phyloP scores from a whole-genome alignment of 495 filamentous ascomycete genomes.

The Talaromyces wortmannii region DNA sequence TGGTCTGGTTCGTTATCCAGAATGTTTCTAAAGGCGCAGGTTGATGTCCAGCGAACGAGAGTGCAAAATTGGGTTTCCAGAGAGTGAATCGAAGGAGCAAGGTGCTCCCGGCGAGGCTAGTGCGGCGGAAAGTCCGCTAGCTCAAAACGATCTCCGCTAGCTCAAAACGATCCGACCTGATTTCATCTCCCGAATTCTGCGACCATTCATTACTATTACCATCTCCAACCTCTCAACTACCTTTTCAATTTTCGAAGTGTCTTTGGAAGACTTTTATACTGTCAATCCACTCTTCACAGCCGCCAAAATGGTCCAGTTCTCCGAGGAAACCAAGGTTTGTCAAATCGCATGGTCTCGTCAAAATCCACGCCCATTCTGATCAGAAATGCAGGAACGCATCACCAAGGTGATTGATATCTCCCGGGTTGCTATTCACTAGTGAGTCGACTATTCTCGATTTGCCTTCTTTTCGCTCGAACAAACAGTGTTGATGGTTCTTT shows the following conservation, averaged over 20 bases:
- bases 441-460: conserved; percentile 12
- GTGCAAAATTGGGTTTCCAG: too few species aligned
- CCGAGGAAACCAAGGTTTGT: conserved; percentile 90
- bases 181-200: too few species aligned
- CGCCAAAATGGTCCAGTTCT: conserved; percentile 72
- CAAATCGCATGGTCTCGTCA: background rate
- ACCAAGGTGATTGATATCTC: conserved; percentile 90
- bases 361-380: background rate
- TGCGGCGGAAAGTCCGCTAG: too few species aligned
- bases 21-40: background rate
- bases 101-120: too few species aligned
- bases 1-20: too few species aligned
- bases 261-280: background rate
- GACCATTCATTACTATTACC: too few species aligned
- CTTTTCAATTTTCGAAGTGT: background rate
- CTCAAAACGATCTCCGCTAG: too few species aligned
- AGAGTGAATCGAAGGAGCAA: too few species aligned
- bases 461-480: conserved; percentile 23
- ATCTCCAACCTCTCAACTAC: too few species aligned
- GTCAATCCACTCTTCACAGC: background rate
- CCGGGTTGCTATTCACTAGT: conserved; percentile 97
- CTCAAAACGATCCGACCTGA: too few species aligned
- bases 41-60: background rate
- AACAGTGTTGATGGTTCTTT: background rate
- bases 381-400: conserved; percentile 76